Evolutionary conservation across 768 basidiomycete genomes (phyloP).

Genomic region (Hericium alpestre): DNA sequence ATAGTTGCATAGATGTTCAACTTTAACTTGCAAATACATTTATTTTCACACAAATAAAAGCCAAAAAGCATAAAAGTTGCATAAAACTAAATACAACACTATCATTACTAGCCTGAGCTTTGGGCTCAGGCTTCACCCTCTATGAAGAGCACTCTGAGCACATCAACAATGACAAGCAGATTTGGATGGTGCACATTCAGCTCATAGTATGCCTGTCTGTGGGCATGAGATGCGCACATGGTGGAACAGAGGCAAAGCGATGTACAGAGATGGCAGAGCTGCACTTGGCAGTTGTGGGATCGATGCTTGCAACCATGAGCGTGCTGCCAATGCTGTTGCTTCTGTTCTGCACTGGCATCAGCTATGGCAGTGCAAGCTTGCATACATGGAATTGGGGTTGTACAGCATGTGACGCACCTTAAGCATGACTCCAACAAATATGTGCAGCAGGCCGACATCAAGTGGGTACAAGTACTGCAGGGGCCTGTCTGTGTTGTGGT

Average conservation of each 20-base stretch:
- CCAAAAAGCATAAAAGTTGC: no score
- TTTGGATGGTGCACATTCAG: not conserved
- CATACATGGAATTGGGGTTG: not conserved
- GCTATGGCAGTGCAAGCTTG: not conserved
- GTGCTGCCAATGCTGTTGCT: not conserved
- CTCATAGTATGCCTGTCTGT: not conserved
- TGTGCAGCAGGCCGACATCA: not conserved
- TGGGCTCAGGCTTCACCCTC: not conserved
- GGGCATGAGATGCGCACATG: not conserved
- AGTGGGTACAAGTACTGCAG: not conserved
- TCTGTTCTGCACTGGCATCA: not conserved
- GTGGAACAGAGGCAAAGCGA: not conserved
- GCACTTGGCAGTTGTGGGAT: not conserved
- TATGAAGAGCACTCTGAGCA: no score
- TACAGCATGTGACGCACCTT: not conserved
- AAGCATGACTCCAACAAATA: not conserved
- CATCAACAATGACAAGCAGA: not conserved
- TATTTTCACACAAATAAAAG: no score
- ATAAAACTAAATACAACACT: no score
- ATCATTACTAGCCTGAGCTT: not conserved
- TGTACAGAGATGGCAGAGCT: not conserved
- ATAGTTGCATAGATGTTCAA: no score
- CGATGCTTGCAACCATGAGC: not conserved
- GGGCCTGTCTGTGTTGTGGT: not conserved
- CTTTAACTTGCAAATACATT: no score